Conservation (phyloP, 1,284 basidiomycete genomes). For the Ceratobasidium sp. region DNA sequence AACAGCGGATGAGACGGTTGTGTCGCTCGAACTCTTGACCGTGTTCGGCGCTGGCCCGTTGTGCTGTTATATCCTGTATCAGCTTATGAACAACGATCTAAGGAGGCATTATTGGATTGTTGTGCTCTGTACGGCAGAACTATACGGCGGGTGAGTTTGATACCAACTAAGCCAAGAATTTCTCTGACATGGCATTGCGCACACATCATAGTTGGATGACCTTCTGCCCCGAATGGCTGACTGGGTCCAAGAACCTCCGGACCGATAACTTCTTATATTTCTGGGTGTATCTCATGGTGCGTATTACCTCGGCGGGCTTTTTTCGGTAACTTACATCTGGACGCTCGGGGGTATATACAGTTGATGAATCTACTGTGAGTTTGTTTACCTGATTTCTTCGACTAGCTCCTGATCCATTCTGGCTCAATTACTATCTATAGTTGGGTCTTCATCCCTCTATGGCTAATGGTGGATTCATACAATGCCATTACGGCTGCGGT, state of each 20-base stretch:
- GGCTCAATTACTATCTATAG: conserved; percentile 52
- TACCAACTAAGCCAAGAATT: neutral
- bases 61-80: conserved; percentile 70
- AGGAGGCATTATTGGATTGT: conserved; percentile 80
- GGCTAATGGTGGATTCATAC: conserved; percentile 78
- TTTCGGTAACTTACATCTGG: conserved; percentile 38
- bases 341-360: conserved; percentile 51
- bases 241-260: conserved; percentile 70
- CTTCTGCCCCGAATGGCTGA: conserved; percentile 82
- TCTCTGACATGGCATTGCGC: no score
- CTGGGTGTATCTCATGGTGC: conserved; percentile 57
- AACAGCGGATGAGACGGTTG: conserved; percentile 72
- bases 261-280: conserved; percentile 65
- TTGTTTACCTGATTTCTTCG: neutral
- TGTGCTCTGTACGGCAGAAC: conserved; percentile 71
- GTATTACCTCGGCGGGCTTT: conserved; percentile 43
- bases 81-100: conserved; percentile 66
- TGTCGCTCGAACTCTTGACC: conserved; percentile 79
- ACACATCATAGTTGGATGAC: conserved; percentile 70
- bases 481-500: conserved; percentile 66
- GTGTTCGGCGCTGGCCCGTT: conserved; percentile 76
- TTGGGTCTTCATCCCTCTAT: conserved; percentile 76
- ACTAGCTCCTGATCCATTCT: conserved; percentile 42
- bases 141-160: conserved; percentile 70
- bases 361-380: conserved; percentile 78